Evolutionary conservation across 2,329 filamentous ascomycete genomes (phyloP).

Genomic region (Pyricularia pennisetigena): DNA sequence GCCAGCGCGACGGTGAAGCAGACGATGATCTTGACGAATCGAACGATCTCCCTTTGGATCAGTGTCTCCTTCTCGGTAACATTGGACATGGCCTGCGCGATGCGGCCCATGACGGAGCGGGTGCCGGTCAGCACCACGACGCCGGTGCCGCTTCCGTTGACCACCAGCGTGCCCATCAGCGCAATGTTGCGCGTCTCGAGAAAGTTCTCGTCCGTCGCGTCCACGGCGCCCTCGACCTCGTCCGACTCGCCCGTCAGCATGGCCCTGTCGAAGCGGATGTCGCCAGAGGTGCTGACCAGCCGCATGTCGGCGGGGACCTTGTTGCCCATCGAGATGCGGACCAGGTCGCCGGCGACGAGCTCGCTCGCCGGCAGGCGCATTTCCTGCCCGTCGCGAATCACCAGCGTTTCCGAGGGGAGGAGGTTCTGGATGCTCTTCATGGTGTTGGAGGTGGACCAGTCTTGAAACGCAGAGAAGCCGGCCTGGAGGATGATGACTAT

Average conservation of each 20-base stretch:
- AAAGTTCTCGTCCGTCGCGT: constrained; percentile 28
- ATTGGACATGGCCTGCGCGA: not conserved
- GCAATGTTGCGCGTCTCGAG: constrained; percentile 32
- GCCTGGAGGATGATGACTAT: constrained; percentile 37
- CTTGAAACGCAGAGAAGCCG: constrained; percentile 34
- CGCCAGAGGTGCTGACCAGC: constrained; percentile 52
- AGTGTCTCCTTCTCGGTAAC: not conserved
- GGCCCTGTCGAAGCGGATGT: constrained; percentile 67
- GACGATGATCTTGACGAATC: constrained; percentile 32
- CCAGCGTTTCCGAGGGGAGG: constrained; percentile 49
- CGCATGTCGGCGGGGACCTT: constrained; percentile 54
- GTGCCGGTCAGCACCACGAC: constrained; percentile 29
- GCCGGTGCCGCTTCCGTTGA: constrained; percentile 28
- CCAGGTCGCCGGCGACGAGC: constrained; percentile 58
- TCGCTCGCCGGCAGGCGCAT: constrained; percentile 43
- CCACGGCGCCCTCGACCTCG: constrained; percentile 28
- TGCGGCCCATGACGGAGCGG: constrained; percentile 17
- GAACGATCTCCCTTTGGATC: constrained; percentile 18
- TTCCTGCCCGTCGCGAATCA: constrained; percentile 41
- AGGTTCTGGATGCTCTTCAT: constrained; percentile 54
- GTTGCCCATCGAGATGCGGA: constrained; percentile 53
- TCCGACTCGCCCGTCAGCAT: constrained; percentile 63
- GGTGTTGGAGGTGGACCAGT: constrained; percentile 47
- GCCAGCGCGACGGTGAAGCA: constrained; percentile 26
- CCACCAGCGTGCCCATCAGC: constrained; percentile 30